Percentiles rank a stretch among this genome's conserved stretches.
Evolutionary conservation across 495 filamentous ascomycete genomes (phyloP).

Genomic region (Penicillium paradoxum): DNA sequence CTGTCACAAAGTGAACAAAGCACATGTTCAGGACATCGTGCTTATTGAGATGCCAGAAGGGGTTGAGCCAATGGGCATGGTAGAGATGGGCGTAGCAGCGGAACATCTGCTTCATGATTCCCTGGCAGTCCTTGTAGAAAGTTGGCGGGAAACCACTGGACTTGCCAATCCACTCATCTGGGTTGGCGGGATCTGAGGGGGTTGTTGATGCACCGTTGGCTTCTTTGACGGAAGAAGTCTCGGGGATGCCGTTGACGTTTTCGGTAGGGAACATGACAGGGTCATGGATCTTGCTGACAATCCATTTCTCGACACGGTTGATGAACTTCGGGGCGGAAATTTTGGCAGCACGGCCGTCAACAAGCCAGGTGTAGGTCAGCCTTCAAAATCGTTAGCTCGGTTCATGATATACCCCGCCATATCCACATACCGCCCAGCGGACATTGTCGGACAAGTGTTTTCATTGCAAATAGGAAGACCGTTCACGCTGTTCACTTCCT

Average conservation of each 20-base stretch:
- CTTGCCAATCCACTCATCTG: slow-evolving; percentile 77
- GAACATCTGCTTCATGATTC: slow-evolving; percentile 95
- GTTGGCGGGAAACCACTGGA: slow-evolving; percentile 80
- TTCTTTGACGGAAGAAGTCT: slow-evolving; percentile 57
- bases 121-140: slow-evolving; percentile 80
- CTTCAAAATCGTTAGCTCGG: slow-evolving; percentile 38
- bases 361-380: slow-evolving; percentile 85
- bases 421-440: slow-evolving; percentile 73
- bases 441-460: slow-evolving; percentile 82
- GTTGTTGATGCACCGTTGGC: slow-evolving; percentile 47
- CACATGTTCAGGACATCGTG: slow-evolving; percentile 90
- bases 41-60: slow-evolving; percentile 77
- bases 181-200: slow-evolving; percentile 42
- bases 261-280: slow-evolving; percentile 81
- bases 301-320: slow-evolving; percentile 88
- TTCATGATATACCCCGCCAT: slow-evolving; percentile 7
- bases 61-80: slow-evolving; percentile 75
- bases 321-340: slow-evolving; percentile 83
- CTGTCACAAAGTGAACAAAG: slow-evolving; percentile 88
- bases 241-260: slow-evolving; percentile 49
- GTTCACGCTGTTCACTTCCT: slow-evolving; percentile 66
- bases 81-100: slow-evolving; percentile 91
- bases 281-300: slow-evolving; percentile 85
- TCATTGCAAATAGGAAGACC: slow-evolving; percentile 75
- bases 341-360: slow-evolving; percentile 51